Evolutionary conservation across 148 eudicot genomes (phyloP).

Genomic region (Amaranthus cruentus): DNA sequence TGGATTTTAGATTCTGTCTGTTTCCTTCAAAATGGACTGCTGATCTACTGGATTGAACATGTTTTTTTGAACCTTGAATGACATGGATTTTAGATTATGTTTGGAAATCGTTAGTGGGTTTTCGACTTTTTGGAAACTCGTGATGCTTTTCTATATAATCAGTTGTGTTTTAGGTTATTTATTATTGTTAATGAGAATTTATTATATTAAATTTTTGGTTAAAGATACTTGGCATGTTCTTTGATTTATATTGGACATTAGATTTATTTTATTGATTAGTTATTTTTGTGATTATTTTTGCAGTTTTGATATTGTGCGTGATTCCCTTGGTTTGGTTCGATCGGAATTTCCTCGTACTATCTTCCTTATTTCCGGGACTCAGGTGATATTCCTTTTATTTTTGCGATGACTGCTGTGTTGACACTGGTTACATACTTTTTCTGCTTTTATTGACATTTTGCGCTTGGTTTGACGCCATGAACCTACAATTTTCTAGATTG

Average conservation of each 20-base stretch:
- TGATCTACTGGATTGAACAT: too few relatives aligned
- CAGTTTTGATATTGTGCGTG: constrained; percentile 88
- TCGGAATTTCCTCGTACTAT: constrained; percentile 85
- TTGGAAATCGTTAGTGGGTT: neutral
- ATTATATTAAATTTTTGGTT: too few relatives aligned
- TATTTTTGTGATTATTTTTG: constrained; percentile 16
- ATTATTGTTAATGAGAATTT: too few relatives aligned
- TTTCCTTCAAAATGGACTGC: too few relatives aligned
- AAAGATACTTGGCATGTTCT: too few relatives aligned
- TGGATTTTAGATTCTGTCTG: too few relatives aligned
- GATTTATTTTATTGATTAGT: neutral
- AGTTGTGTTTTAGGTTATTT: too few relatives aligned
- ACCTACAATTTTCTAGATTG: neutral
- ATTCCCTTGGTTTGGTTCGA: constrained; percentile 77
- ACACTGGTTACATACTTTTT: neutral
- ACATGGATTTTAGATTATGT: neutral
- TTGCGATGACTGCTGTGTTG: neutral
- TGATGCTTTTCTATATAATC: neutral
- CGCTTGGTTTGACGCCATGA: neutral
- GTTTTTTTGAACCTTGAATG: too few relatives aligned
- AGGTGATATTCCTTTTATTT: constrained; percentile 39
- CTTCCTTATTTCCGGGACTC: constrained; percentile 80
- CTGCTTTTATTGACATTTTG: neutral
- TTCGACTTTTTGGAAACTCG: neutral
- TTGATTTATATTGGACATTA: too few relatives aligned